These are phyloP conservation scores for Arabidopsis thaliana DNA, from an alignment of 345 rosid genomes.

Conservation along the genomic window TAIR10.1 NC_003074.8:945501-946000, in stretches of 20 bases:
- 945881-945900: slow-evolving; percentile 79
- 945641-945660: slow-evolving; percentile 76
- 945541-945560: slow-evolving; percentile 43
- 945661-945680: slow-evolving; percentile 81
- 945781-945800: background rate
- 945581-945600: slow-evolving; percentile 96
- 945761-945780: slow-evolving; percentile 46
- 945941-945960: slow-evolving; percentile 52
- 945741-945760: slow-evolving; percentile 58
- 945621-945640: slow-evolving; percentile 62
- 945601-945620: slow-evolving; percentile 86
- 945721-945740: slow-evolving; percentile 61
- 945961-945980: slow-evolving; percentile 15
- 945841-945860: slow-evolving; percentile 60
- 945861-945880: slow-evolving; percentile 58
- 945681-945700: slow-evolving; percentile 68
- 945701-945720: slow-evolving; percentile 66
- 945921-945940: slow-evolving; percentile 67
- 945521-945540: slow-evolving; percentile 43
- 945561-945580: slow-evolving; percentile 76
- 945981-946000: no score
- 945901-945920: slow-evolving; percentile 88
- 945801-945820: background rate
- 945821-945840: slow-evolving; percentile 46
- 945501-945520: slow-evolving; percentile 39